These are phyloP conservation scores for Ophiocordyceps sinensis DNA, from an alignment of 2,329 filamentous ascomycete species.

Conservation along the genomic window DNA sequence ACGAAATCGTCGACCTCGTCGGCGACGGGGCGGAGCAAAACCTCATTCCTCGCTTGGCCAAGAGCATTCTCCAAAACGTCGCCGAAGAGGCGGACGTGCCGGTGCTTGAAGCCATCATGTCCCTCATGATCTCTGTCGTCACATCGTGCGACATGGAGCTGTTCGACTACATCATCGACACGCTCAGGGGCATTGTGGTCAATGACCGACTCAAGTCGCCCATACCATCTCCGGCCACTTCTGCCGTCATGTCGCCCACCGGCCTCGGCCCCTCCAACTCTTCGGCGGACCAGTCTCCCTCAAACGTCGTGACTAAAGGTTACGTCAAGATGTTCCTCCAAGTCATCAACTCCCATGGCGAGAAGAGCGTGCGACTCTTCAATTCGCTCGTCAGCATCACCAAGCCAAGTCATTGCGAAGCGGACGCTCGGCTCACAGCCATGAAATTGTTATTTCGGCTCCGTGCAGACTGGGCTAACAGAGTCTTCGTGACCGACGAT, in stretches of 20 bases:
- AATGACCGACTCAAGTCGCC: conserved; percentile 32
- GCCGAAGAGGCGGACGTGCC: conserved; percentile 47
- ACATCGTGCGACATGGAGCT: conserved; percentile 41
- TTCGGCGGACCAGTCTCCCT: conserved; percentile 33
- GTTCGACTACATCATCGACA: conserved; percentile 43
- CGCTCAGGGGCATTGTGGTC: conserved; percentile 34
- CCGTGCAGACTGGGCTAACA: conserved; percentile 66
- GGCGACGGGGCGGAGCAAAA: conserved; percentile 44
- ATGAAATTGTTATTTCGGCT: conserved; percentile 72
- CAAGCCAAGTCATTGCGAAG: conserved; percentile 42
- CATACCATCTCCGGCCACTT: conserved; percentile 14
- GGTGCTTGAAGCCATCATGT: conserved; percentile 50
- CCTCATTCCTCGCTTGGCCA: conserved; percentile 42
- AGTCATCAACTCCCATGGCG: conserved; percentile 49
- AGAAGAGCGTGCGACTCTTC: conserved; percentile 50
- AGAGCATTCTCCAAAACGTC: conserved; percentile 46
- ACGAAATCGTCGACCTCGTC: conserved; percentile 43
- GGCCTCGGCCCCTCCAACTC: conserved; percentile 8
- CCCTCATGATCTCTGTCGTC: conserved; percentile 50
- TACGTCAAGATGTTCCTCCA: conserved; percentile 65
- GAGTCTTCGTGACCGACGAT: conserved; percentile 55
- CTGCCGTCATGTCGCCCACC: conserved; percentile 8
- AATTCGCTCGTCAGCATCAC: conserved; percentile 50
- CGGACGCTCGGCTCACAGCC: conserved; percentile 56
- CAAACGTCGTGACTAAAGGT: conserved; percentile 57